Conservation (phyloP, 768 basidiomycete species). For the Fomitopsis serialis region DNA sequence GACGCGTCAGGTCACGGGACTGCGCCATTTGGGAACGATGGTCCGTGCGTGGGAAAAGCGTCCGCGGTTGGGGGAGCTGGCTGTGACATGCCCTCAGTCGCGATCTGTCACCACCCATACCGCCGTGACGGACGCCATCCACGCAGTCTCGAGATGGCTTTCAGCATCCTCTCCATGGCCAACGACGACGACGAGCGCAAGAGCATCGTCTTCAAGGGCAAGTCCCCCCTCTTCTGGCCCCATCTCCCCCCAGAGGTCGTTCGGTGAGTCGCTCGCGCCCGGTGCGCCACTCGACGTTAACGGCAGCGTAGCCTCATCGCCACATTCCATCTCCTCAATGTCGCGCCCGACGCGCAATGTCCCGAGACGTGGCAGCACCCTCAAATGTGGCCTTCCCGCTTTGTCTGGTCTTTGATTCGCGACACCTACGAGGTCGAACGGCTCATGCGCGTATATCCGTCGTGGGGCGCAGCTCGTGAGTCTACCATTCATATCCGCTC, state of each 20-base stretch:
- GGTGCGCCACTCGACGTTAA: conserved; percentile 22
- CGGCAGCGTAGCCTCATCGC: conserved; percentile 42
- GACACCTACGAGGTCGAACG: conserved; percentile 56
- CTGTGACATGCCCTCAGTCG: conserved; percentile 21
- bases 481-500: conserved; percentile 11
- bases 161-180: conserved; percentile 15
- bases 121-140: conserved; percentile 20
- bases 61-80: conserved; percentile 9
- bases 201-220: conserved; percentile 43
- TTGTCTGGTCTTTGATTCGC: conserved; percentile 58
- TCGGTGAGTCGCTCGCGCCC: conserved; percentile 39
- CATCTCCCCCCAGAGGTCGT: conserved; percentile 57
- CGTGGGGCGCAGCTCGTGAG: conserved; percentile 60
- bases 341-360: conserved; percentile 35
- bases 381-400: conserved; percentile 54
- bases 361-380: conserved; percentile 45
- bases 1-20: too few species aligned
- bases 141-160: conserved; percentile 10
- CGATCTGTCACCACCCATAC: conserved; percentile 24
- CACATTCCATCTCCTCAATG: conserved; percentile 52
- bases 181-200: conserved; percentile 9
- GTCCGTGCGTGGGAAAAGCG: conserved; percentile 23
- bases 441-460: conserved; percentile 56
- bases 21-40: not conserved
- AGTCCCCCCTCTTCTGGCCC: conserved; percentile 54